phyloP scores from a whole-genome alignment of 768 basidiomycete genomes.

The Tylopilus felleus region DNA sequence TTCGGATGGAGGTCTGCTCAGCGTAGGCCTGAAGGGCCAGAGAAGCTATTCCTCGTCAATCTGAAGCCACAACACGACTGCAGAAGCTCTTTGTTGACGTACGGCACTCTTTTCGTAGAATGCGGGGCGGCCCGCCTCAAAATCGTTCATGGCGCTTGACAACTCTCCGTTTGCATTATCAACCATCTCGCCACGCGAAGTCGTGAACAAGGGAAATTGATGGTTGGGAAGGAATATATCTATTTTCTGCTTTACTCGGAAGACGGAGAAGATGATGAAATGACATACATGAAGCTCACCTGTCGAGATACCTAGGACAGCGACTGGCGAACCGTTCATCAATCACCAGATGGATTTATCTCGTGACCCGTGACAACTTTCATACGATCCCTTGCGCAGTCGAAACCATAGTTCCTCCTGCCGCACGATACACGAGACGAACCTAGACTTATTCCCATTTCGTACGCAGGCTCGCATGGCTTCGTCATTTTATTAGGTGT shows the following conservation, averaged over 20 bases:
- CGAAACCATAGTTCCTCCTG: neutral
- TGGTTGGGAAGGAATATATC: slow-evolving; percentile 2
- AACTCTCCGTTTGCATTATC: slow-evolving; percentile 5
- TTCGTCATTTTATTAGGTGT: too few species aligned
- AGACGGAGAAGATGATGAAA: neutral
- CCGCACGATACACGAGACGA: neutral
- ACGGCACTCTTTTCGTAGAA: neutral
- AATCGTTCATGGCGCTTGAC: neutral
- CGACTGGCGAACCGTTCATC: too few species aligned
- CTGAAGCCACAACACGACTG: neutral
- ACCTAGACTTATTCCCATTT: neutral
- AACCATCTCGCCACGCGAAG: neutral
- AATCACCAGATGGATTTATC: neutral
- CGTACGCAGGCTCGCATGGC: too few species aligned
- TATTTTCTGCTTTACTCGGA: slow-evolving; percentile 2
- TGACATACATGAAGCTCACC: slow-evolving; percentile 1
- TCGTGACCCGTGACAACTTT: neutral
- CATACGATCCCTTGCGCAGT: neutral
- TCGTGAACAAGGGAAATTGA: slow-evolving; percentile 1
- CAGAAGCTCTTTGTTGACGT: neutral
- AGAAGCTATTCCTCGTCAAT: neutral
- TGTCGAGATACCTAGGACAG: neutral
- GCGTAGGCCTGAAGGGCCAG: neutral
- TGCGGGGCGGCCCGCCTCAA: slow-evolving; percentile 4
- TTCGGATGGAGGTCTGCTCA: neutral